These are phyloP conservation scores for Chytriomyces sp. DNA, from an alignment of 192 early-diverging fungal genomes.

Conservation along the genomic window DNA sequence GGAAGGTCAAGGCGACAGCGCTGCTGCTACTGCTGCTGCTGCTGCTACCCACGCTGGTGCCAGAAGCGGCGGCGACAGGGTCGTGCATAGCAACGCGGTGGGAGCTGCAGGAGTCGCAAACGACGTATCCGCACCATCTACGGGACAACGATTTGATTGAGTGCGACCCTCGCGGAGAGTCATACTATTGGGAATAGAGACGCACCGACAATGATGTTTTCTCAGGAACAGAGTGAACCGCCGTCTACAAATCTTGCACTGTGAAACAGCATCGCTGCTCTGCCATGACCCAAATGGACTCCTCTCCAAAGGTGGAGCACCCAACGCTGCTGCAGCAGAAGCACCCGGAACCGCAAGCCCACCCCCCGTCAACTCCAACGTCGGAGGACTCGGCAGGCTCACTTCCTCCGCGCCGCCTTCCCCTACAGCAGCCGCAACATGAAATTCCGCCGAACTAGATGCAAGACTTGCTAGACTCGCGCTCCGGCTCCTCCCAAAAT, in stretches of 20 bases:
- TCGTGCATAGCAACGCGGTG: slow-evolving; percentile 41
- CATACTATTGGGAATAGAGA: no score
- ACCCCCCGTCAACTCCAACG: no score
- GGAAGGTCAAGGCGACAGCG: slow-evolving; percentile 31
- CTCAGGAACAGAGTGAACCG: slow-evolving; percentile 77
- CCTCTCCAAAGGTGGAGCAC: background rate
- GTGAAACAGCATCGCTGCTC: slow-evolving; percentile 64
- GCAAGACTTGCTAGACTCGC: no score
- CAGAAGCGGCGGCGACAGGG: no score
- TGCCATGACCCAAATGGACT: slow-evolving; percentile 63
- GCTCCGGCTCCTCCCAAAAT: background rate
- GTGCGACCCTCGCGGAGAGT: no score
- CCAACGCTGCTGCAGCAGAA: background rate
- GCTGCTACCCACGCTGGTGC: no score
- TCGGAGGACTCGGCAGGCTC: background rate
- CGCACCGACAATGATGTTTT: slow-evolving; percentile 85
- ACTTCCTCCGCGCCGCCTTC: background rate
- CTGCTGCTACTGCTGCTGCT: slow-evolving; percentile 25
- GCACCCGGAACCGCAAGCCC: no score
- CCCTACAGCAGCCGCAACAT: background rate
- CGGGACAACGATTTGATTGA: no score
- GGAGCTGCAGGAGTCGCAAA: slow-evolving; percentile 79
- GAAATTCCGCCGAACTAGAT: no score
- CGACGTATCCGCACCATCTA: slow-evolving; percentile 79
- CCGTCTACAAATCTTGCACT: slow-evolving; percentile 69